Conservation (phyloP, 2,329 filamentous ascomycete genomes). For the Ilyonectria sp. region DNA sequence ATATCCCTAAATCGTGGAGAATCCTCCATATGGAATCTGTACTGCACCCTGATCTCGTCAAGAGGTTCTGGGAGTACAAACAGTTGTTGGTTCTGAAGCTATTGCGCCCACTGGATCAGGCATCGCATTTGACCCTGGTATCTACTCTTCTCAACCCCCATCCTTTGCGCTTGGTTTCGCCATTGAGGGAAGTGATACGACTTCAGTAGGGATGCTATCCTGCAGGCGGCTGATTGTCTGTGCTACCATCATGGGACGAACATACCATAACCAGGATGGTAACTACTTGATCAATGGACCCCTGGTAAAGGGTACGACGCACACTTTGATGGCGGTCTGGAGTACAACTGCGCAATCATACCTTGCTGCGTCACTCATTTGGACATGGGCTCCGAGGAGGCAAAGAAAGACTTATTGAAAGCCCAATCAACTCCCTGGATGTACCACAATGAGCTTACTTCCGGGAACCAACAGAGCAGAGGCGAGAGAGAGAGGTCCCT, state of each 20-base stretch:
- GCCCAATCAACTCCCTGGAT: conserved; percentile 30
- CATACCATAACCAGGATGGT: conserved; percentile 26
- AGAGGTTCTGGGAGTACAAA: conserved; percentile 49
- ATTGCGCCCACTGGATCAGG: conserved; percentile 47
- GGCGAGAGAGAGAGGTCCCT: conserved; percentile 7
- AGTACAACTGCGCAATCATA: conserved; percentile 60
- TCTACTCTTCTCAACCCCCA: conserved; percentile 61
- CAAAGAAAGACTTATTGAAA: conserved; percentile 41
- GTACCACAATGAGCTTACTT: conserved; percentile 11
- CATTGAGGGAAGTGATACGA: conserved; percentile 46
- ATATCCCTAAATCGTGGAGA: conserved; percentile 38
- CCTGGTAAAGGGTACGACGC: conserved; percentile 52
- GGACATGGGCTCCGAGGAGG: conserved; percentile 55
- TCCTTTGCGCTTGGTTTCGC: conserved; percentile 57
- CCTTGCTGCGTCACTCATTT: conserved; percentile 63
- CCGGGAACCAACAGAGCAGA: conserved; percentile 6
- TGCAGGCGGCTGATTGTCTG: conserved; percentile 61
- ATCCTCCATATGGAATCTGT: conserved; percentile 59
- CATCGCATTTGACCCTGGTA: conserved; percentile 57
- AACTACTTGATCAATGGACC: conserved; percentile 31
- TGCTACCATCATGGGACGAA: conserved; percentile 62
- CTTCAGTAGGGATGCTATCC: conserved; percentile 50
- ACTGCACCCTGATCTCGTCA: conserved; percentile 51
- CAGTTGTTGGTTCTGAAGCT: conserved; percentile 23
- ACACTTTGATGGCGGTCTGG: conserved; percentile 55